A percentile compares a stretch with the other conserved stretches of the same genome.
Evolutionary conservation across 2,329 filamentous ascomycete species (phyloP).

Genomic region (Diaporthe capsici): DNA sequence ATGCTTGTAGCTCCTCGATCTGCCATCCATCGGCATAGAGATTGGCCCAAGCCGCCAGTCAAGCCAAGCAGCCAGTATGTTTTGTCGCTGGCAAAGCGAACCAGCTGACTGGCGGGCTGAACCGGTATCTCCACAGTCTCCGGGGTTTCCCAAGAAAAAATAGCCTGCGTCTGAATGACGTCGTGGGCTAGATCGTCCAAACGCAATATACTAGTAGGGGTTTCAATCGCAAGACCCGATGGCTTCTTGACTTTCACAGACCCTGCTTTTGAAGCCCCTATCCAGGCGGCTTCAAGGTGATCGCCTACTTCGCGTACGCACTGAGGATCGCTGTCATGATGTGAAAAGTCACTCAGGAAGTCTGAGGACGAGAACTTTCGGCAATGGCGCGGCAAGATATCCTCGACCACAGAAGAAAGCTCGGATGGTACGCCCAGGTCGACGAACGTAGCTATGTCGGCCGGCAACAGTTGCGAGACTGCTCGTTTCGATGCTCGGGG

Average conservation of each 20-base stretch:
- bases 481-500: not conserved
- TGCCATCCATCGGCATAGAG: conserved; percentile 44
- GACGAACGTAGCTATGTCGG: not conserved
- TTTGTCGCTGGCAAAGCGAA: not conserved
- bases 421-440: not conserved
- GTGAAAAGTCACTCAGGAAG: not conserved
- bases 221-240: not conserved
- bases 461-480: not conserved
- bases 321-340: not conserved
- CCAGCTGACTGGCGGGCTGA: not conserved
- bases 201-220: not conserved
- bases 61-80: conserved; percentile 45
- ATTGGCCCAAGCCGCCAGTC: conserved; percentile 24
- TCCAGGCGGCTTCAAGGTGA: not conserved
- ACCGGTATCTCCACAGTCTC: not conserved
- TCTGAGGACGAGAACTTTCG: not conserved
- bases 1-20: conserved; percentile 40
- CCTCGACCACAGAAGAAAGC: not conserved
- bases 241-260: not conserved
- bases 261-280: not conserved
- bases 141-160: not conserved
- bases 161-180: not conserved
- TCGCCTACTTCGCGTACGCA: not conserved
- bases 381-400: not conserved
- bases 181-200: not conserved